A percentile compares a stretch with the other conserved stretches of the same genome.
Conservation (phyloP, 176 grass and related monocot genomes). For the Zea luxurians region DNA sequence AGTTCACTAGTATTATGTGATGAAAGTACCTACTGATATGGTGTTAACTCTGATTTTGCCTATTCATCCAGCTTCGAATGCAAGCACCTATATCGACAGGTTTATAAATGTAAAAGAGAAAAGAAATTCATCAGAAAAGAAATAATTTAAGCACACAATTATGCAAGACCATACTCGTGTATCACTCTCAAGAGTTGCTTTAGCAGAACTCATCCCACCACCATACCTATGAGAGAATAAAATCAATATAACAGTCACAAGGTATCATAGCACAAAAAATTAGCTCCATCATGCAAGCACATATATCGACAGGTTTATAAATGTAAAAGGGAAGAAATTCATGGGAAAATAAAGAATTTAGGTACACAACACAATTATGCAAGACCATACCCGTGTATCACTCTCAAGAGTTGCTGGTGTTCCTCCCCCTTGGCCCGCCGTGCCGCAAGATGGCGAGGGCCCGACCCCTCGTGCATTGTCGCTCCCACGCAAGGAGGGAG, state of each 20-base stretch:
- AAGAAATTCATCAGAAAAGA: background rate
- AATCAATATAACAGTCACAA: slow-evolving; percentile 33
- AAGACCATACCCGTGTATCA: slow-evolving; percentile 67
- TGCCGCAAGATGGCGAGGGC: too few relatives aligned
- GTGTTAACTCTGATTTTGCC: slow-evolving; percentile 90
- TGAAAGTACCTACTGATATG: slow-evolving; percentile 81
- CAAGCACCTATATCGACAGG: slow-evolving; percentile 59
- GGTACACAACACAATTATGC: too few relatives aligned
- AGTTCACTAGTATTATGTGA: background rate
- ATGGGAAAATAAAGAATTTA: too few relatives aligned
- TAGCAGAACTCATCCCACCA: slow-evolving; percentile 96
- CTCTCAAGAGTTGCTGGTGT: slow-evolving; percentile 49
- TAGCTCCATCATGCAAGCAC: background rate
- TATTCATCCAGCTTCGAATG: slow-evolving; percentile 91
- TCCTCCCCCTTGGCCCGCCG: too few relatives aligned
- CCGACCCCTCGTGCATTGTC: too few relatives aligned
- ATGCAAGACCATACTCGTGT: slow-evolving; percentile 57
- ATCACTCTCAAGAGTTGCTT: slow-evolving; percentile 95
- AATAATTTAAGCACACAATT: background rate
- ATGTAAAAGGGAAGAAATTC: too few relatives aligned
- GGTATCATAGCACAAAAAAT: background rate
- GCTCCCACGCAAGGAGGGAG: too few relatives aligned
- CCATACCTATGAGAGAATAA: slow-evolving; percentile 61
- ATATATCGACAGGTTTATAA: too few relatives aligned
- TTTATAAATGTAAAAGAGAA: background rate